A percentile compares a stretch with the other conserved stretches of the same genome.
These are phyloP conservation scores for Candida pseudoviswanathii DNA, from an alignment of 1,139 yeast species.

Conservation along the genomic window DNA sequence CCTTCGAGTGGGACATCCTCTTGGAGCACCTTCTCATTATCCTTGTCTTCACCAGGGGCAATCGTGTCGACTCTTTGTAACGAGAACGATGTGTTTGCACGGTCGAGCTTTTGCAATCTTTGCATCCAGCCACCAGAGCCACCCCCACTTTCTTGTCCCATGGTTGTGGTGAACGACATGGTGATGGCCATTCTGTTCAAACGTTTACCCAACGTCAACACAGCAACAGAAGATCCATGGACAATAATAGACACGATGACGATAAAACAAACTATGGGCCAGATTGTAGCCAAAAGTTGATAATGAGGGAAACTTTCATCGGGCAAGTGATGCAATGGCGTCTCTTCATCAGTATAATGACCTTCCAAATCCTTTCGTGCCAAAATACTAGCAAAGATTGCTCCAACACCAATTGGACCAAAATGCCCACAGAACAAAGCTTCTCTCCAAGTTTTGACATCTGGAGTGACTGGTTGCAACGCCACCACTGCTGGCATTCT, in stretches of 20 bases:
- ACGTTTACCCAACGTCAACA: constrained; percentile 82
- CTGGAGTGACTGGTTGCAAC: constrained; percentile 84
- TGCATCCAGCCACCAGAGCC: constrained; percentile 68
- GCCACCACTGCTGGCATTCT: constrained; percentile 86
- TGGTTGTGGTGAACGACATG: constrained; percentile 78
- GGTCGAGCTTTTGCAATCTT: constrained; percentile 79
- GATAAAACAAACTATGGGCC: constrained; percentile 90
- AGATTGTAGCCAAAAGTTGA: constrained; percentile 70
- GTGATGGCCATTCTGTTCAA: constrained; percentile 92
- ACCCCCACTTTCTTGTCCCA: constrained; percentile 51
- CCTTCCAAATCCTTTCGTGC: constrained; percentile 80
- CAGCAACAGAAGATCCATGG: constrained; percentile 97
- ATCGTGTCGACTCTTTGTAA: constrained; percentile 78
- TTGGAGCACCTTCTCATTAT: background rate
- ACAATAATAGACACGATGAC: constrained; percentile 86
- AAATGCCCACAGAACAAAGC: constrained; percentile 96
- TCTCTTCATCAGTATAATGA: constrained; percentile 54
- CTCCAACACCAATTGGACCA: constrained; percentile 99
- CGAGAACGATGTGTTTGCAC: constrained; percentile 73
- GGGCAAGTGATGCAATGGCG: constrained; percentile 63
- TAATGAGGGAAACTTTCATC: constrained; percentile 56
- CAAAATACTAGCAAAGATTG: constrained; percentile 84
- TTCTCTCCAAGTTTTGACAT: constrained; percentile 91
- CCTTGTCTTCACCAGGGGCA: constrained; percentile 22
- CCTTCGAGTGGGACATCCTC: background rate